Evolutionary conservation across 345 rosid species (phyloP).

Genomic region (Laguncularia racemosa): DNA sequence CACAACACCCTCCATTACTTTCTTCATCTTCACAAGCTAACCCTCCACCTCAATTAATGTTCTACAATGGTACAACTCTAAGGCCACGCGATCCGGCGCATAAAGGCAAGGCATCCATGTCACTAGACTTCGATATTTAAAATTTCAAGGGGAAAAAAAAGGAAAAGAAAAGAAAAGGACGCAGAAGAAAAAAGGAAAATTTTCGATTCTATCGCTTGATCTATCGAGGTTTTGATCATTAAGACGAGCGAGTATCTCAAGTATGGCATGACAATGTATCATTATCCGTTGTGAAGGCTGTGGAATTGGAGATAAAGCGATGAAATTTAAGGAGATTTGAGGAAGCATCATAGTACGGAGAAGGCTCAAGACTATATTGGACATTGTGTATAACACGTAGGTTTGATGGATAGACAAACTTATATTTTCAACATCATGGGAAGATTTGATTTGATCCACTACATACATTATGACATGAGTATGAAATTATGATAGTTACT

Average conservation of each 20-base stretch:
- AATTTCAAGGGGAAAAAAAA: neutral
- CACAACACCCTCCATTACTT: conserved; percentile 8
- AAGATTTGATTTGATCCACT: neutral
- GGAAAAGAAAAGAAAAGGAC: neutral
- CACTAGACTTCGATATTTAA: conserved; percentile 36
- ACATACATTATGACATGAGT: neutral
- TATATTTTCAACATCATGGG: neutral
- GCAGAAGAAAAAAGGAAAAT: too few species aligned
- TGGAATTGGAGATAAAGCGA: too few species aligned
- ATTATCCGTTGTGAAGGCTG: too few species aligned
- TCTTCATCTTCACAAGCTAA: conserved; percentile 12
- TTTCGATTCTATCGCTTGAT: too few species aligned
- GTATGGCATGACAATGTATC: too few species aligned
- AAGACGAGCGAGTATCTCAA: too few species aligned
- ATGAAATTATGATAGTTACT: conserved; percentile 1
- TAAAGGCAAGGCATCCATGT: conserved; percentile 38
- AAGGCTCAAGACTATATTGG: too few species aligned
- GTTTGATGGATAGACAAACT: too few species aligned
- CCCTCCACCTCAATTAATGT: conserved; percentile 22
- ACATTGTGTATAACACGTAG: too few species aligned
- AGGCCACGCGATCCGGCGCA: conserved; percentile 12
- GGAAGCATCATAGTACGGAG: too few species aligned
- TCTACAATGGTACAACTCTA: conserved; percentile 27
- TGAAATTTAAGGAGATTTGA: too few species aligned
- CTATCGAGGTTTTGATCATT: too few species aligned